phyloP scores from a whole-genome alignment of 2,329 filamentous ascomycete genomes.

The Raffaelea deltoideospora region DNA sequence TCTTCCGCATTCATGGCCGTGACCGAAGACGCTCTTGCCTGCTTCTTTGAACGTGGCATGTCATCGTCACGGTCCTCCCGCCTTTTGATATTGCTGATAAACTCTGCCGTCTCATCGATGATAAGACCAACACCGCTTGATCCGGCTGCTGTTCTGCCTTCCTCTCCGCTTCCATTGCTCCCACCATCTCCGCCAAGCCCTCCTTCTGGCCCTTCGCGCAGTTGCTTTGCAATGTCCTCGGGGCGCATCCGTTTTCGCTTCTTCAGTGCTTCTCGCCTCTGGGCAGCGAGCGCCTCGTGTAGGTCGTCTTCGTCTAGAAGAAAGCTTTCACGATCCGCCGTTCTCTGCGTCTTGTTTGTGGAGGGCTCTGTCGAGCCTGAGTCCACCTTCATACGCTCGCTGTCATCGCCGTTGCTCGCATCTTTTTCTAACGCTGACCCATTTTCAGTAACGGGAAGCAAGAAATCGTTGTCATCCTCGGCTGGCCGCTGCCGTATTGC shows the following conservation, averaged over 20 bases:
- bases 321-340: too few relatives aligned
- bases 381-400: constrained; percentile 62
- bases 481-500: constrained; percentile 50
- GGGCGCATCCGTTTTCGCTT: constrained; percentile 79
- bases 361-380: constrained; percentile 9
- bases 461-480: constrained; percentile 43
- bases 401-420: constrained; percentile 15
- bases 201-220: constrained; percentile 46
- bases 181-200: not conserved
- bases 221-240: constrained; percentile 71
- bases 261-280: constrained; percentile 71
- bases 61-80: constrained; percentile 40
- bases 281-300: constrained; percentile 70
- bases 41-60: constrained; percentile 27
- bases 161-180: not conserved
- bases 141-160: not conserved
- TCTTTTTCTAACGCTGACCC: constrained; percentile 22
- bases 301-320: constrained; percentile 89
- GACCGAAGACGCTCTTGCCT: not conserved
- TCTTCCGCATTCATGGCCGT: not conserved
- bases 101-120: constrained; percentile 93
- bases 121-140: constrained; percentile 49
- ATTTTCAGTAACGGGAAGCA: constrained; percentile 26
- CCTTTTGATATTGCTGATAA: constrained; percentile 72
- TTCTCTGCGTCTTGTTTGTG: too few relatives aligned